Evolutionary conservation across 208 protist genomes (phyloP), one percentile per base, ranked within the genome.

Genomic region (Novymonas esmeraldas): DNA sequence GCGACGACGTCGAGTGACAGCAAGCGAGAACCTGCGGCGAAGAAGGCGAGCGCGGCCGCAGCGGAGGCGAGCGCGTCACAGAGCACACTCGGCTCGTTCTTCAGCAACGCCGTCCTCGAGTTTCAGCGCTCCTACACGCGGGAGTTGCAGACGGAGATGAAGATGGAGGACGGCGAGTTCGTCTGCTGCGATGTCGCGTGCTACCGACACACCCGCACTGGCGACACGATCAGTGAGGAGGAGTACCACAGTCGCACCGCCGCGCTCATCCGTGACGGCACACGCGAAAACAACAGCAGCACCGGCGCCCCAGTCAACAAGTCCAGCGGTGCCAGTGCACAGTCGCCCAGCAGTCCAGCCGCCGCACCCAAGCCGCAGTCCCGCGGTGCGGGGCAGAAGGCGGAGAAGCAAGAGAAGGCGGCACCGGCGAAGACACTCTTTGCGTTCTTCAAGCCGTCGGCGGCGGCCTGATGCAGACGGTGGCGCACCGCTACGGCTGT

Each of bases 101-200:
- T 96, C 70, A 85, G 76, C 38, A 56, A 76, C 11, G 79, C 78
- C 7, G 79, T 96, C 28, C 42, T 84, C 6, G 49, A 61, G 29
- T 92, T 94, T 52, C 91, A 96, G 67, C 75, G 78, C 41, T 28
- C 51, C 18, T 96, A 88, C 78, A 50, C 60, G 36, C 80, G 81
- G 18, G 82, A 94, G 54, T 38, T 87, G 55, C 62, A 72, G 34
- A 92, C 82, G 10, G 78, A 93, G 20, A 91, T 68, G 56, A 79
- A 79, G 31, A 45, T 87, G 33, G 72, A 73, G 26, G 44, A 87
- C 44, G 88, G 74, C 39, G 88, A 92, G 76, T 94, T 92, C 70
- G 55, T 92, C 46, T 93, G 82, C 57, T 45, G 57, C 20, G 88
- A 96, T 56, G 63, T 76, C 22, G 45, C 82, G 31, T 58, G 59